phyloP scores from a whole-genome alignment of 2,329 filamentous ascomycete genomes.

The Sclerotinia trifoliorum region DNA sequence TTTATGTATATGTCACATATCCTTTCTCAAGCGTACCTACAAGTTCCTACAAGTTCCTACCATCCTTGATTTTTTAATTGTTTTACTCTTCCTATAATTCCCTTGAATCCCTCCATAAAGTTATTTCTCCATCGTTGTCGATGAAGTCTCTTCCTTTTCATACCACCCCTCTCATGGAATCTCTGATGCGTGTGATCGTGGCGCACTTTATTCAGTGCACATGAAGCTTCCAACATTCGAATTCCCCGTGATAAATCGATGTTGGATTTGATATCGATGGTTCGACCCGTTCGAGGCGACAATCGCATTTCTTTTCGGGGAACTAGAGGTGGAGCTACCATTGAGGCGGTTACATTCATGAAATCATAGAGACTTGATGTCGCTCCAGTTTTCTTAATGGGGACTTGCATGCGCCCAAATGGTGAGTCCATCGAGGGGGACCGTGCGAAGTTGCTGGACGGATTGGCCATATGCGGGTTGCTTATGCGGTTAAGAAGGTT shows the following conservation, averaged over 20 bases:
- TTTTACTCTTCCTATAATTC: conserved; percentile 61
- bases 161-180: conserved; percentile 71
- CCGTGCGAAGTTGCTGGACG: neutral
- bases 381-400: neutral
- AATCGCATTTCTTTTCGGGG: conserved; percentile 29
- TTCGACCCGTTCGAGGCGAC: conserved; percentile 35
- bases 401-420: neutral
- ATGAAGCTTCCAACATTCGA: conserved; percentile 43
- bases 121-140: conserved; percentile 66
- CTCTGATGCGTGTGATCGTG: conserved; percentile 57
- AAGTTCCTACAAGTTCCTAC: conserved; percentile 48
- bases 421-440: neutral
- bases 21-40: neutral
- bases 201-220: conserved; percentile 57
- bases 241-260: conserved; percentile 36
- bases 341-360: neutral
- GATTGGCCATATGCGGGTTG: neutral
- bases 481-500: neutral
- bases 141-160: conserved; percentile 74
- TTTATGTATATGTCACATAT: conserved; percentile 23
- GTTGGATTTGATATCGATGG: conserved; percentile 26
- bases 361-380: neutral
- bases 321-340: neutral
- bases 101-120: conserved; percentile 68
- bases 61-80: conserved; percentile 76